Percentiles rank a stretch among this genome's conserved stretches.
These are phyloP conservation scores for Astrothelium subdiscretum DNA, from an alignment of 495 filamentous ascomycete genomes.

Conservation along the genomic window DNA sequence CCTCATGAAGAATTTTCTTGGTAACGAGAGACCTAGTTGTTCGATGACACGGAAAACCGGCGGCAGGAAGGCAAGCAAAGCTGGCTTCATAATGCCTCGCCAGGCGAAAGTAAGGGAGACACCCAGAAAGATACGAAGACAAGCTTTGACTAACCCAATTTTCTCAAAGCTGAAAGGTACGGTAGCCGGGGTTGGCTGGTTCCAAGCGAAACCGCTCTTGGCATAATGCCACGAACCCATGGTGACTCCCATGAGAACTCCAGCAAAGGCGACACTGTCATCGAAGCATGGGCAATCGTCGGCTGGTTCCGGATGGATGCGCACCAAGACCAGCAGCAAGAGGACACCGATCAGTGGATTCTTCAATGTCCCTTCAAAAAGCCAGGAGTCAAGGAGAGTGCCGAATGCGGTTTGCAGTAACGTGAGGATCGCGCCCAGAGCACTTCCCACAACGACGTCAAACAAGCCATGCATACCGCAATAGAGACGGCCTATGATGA, in stretches of 20 bases:
- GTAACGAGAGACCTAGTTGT: slow-evolving; percentile 61
- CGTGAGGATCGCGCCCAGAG: slow-evolving; percentile 58
- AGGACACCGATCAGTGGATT: slow-evolving; percentile 50
- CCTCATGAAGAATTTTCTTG: slow-evolving; percentile 77
- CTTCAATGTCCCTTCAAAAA: slow-evolving; percentile 44
- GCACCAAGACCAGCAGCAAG: slow-evolving; percentile 59
- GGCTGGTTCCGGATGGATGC: slow-evolving; percentile 88
- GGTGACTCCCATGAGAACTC: slow-evolving; percentile 72
- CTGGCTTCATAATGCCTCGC: slow-evolving; percentile 78
- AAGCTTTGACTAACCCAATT: slow-evolving; percentile 48
- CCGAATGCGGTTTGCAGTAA: slow-evolving; percentile 63
- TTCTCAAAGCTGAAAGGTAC: slow-evolving; percentile 52
- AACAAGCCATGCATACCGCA: slow-evolving; percentile 98
- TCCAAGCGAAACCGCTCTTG: slow-evolving; percentile 39
- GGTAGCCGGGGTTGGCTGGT: slow-evolving; percentile 46
- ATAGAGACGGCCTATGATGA: slow-evolving; percentile 81
- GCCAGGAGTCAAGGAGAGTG: slow-evolving; percentile 51
- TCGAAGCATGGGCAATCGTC: slow-evolving; percentile 98
- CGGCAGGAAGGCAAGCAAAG: slow-evolving; percentile 62
- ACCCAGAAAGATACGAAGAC: slow-evolving; percentile 60
- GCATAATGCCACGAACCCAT: slow-evolving; percentile 68
- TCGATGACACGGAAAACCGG: slow-evolving; percentile 82
- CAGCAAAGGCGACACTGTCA: slow-evolving; percentile 87
- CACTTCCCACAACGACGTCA: slow-evolving; percentile 69
- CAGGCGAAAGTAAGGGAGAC: slow-evolving; percentile 77